Evolutionary conservation across 164 flowering plant genomes (phyloP).

Genomic region (Umbilicus rupestris): DNA sequence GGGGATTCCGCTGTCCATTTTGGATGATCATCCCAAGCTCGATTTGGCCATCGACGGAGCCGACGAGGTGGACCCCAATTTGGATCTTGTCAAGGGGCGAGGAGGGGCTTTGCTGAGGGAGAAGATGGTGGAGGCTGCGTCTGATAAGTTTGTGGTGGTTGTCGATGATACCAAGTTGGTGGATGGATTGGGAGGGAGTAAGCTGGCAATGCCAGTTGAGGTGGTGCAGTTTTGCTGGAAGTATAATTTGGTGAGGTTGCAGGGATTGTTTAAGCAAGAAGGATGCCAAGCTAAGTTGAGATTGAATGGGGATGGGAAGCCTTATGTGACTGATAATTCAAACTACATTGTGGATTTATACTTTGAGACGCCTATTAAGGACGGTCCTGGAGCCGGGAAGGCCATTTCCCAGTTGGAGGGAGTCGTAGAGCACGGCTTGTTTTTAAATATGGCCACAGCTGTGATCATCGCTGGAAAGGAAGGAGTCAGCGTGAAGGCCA

Average conservation of each 20-base stretch:
- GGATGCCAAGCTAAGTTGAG: conserved; percentile 66
- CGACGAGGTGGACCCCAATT: conserved; percentile 47
- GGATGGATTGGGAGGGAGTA: conserved; percentile 39
- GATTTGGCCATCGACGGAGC: conserved; percentile 65
- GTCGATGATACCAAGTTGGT: conserved; percentile 47
- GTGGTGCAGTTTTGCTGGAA: conserved; percentile 48
- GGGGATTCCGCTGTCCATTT: conserved; percentile 36
- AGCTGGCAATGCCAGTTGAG: conserved; percentile 20
- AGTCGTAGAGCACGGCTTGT: conserved; percentile 87
- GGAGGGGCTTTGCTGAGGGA: conserved; percentile 49
- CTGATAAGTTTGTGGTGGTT: conserved; percentile 38
- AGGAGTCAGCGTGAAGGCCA: conserved; percentile 37
- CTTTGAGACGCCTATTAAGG: conserved; percentile 59
- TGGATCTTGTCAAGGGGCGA: conserved; percentile 47
- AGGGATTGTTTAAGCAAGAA: conserved; percentile 48
- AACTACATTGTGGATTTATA: conserved; percentile 82
- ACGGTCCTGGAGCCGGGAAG: conserved; percentile 49
- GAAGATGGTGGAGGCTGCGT: conserved; percentile 57
- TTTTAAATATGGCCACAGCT: conserved; percentile 67
- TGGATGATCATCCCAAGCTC: conserved; percentile 36
- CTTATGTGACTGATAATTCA: conserved; percentile 74
- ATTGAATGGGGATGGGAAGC: conserved; percentile 44
- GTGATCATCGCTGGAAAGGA: conserved; percentile 59
- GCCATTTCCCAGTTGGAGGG: conserved; percentile 64
- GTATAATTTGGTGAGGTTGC: conserved; percentile 43